Base-by-base conservation (phyloP, 352 stramenopile species). In the Phytopythium boreale region DNA sequence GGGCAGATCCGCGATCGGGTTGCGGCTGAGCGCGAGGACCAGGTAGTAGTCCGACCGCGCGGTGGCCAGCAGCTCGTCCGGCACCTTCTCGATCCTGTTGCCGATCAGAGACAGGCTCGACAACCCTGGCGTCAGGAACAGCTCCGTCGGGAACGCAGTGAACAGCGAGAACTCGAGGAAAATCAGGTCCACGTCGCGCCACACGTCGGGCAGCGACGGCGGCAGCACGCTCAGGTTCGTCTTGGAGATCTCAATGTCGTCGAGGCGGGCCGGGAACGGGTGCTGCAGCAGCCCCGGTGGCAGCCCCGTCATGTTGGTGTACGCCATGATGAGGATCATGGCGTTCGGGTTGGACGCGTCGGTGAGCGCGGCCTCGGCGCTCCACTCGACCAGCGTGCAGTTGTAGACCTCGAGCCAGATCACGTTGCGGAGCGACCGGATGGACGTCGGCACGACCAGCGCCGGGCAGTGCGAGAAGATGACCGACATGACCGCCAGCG, bases 381-480 rank as follows among this genome's bases (percentile, higher is more conserved):
- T 51, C 80, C 80, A 89, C 24, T 69, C 58, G 5, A 69, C 36
- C 0, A 88, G 56, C 20, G 80, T 89, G 43, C 67, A 74, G 61
- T 89, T 89, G 67, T 71, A 89, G 3, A 88, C 61, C 47, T 89
- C 80, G 59, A 89, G 41, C 9, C 77, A 69, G 17, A 87, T 56
- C 3, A 89, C 43, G 15, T 85, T 77, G 17, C 44, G 51, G 43
- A 85, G 84, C 12, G 63, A 41, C 4, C 46, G 64, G 24, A 89
- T 59, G 0, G 60, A 55, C 24, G 61, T 8, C 0, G 80, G 72
- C 57, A 89, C 73, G 19, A 47, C 44, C 14, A 89, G 69, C 0
- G 36, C 59, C 0, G 72, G 62, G 44, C 80, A 89, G 63, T 88
- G 80, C 22, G 65, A 72, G 44, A 89, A 77, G 8, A 89, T 67